A percentile compares a stretch with the other conserved stretches of the same genome.
Evolutionary conservation across 768 basidiomycete genomes (phyloP).

Genomic region (Tricholoma saponaceum): DNA sequence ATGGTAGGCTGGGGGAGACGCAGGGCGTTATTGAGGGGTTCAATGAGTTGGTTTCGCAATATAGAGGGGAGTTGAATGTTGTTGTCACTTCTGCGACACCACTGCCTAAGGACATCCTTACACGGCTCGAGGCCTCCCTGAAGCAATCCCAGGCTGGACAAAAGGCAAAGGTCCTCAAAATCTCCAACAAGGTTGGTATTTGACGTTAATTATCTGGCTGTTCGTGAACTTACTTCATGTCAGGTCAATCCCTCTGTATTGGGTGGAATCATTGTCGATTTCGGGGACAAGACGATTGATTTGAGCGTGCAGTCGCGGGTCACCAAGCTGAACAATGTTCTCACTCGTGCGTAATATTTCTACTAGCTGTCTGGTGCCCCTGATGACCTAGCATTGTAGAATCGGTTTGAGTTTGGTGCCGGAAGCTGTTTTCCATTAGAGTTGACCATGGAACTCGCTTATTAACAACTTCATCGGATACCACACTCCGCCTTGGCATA

Average conservation of each 20-base stretch:
- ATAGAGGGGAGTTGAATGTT: constrained; percentile 92
- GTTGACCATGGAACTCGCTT: background rate
- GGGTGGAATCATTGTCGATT: constrained; percentile 92
- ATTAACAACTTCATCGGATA: background rate
- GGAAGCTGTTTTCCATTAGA: background rate
- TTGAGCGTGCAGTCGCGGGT: constrained; percentile 92
- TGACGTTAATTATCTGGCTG: background rate
- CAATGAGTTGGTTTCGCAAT: constrained; percentile 80
- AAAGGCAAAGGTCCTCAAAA: constrained; percentile 82
- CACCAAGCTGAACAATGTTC: constrained; percentile 87
- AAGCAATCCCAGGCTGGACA: constrained; percentile 85
- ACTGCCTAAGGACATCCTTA: constrained; percentile 70
- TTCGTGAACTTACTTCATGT: constrained; percentile 3
- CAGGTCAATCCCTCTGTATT: constrained; percentile 91
- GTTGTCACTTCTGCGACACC: constrained; percentile 85
- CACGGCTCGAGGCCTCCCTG: constrained; percentile 77
- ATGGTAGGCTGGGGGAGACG: constrained; percentile 85
- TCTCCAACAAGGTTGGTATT: constrained; percentile 79
- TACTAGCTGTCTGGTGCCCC: background rate
- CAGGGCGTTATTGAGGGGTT: constrained; percentile 88
- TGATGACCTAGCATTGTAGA: constrained; percentile 19
- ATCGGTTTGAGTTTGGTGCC: constrained; percentile 29
- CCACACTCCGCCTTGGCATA: background rate
- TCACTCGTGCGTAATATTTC: constrained; percentile 60
- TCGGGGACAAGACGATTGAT: constrained; percentile 98